These are phyloP conservation scores for Barnettozyma populi DNA, from an alignment of 805 yeast species.

Conservation along the genomic window DNA sequence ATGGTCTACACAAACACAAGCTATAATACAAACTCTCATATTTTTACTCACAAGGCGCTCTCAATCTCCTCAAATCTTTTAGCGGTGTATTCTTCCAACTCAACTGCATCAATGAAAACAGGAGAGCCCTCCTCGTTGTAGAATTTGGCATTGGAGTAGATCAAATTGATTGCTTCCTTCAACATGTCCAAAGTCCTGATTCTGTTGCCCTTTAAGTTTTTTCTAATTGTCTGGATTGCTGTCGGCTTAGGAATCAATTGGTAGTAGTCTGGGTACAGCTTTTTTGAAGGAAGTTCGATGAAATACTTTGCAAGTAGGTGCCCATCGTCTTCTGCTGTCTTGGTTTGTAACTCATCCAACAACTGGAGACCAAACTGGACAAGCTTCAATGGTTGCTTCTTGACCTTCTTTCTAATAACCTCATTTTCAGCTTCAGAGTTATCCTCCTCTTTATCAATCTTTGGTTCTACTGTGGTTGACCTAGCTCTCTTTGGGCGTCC, in stretches of 20 bases:
- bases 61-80: conserved; percentile 33
- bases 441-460: conserved; percentile 1
- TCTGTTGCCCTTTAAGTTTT: conserved; percentile 46
- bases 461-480: conserved; percentile 12
- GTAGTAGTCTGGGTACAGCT: conserved; percentile 82
- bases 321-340: conserved; percentile 40
- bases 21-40: background rate
- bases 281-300: conserved; percentile 63
- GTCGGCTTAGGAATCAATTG: conserved; percentile 49
- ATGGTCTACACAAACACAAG: background rate
- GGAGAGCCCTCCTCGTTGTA: conserved; percentile 91
- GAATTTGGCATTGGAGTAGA: conserved; percentile 79
- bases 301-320: conserved; percentile 51
- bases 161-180: conserved; percentile 56
- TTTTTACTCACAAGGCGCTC: conserved; percentile 1
- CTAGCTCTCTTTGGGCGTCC: conserved; percentile 22
- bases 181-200: conserved; percentile 43
- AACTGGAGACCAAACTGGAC: conserved; percentile 30
- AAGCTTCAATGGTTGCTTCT: conserved; percentile 23
- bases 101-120: conserved; percentile 74
- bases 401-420: conserved; percentile 16
- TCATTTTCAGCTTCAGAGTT: conserved; percentile 4
- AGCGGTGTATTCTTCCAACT: conserved; percentile 69
- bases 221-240: conserved; percentile 57
- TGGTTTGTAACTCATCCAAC: conserved; percentile 38